Base-by-base conservation (phyloP, 1,284 basidiomycete species). In the Malassezia furfur region DNA sequence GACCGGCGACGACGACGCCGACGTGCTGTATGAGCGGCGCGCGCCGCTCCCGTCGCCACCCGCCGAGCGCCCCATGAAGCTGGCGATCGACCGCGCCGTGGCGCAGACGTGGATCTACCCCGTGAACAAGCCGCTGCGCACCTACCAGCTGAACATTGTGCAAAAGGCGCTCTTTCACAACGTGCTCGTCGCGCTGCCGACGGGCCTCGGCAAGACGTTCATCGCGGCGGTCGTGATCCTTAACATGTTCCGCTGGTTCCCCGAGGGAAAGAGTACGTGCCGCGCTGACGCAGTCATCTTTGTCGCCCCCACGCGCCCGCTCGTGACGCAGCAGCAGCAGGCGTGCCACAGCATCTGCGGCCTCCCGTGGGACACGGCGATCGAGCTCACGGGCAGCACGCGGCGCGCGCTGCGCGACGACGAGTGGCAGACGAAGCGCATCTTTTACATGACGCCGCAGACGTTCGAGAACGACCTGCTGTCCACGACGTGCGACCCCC, bases 371-470 rank as follows among this genome's bases (percentile, higher is more conserved):
- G 80, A 79, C 51, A 85, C 89, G 64, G 88, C 90, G 0, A 81
- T 84, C 10, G 89, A 94, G 66, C 78, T 99, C 62, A 96, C 90
- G 0, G 94, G 94, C 8, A 57, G 48, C 22, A 74, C 63, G 1
- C 59, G 54, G 8, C 54, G 57, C 9, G 22, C 54, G 9, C 48
- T 59, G n/a, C 61, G 70, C n/a, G 60, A 55, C 22, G 63, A 65
- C 21, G 65, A 61, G 85, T 93, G 88, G 86, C 77, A 80, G 60
- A 80, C 85, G 62, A 90, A 93, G 74, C 81, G 91, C 6, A 85
- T 98, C 22, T 91, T 98, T 72, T 99, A 93, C 76, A 91, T 94
- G 83, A 99, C 94, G 0, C 93, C 94, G 0, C 94, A 98, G 73
- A 96, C 93, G 0, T 80, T 98, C 22, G 80, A 88, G 57, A 96